A percentile compares a stretch with the other conserved stretches of the same genome.
phyloP scores from a whole-genome alignment of 163 green algal genomes.

The Scenedesmus sp. region DNA sequence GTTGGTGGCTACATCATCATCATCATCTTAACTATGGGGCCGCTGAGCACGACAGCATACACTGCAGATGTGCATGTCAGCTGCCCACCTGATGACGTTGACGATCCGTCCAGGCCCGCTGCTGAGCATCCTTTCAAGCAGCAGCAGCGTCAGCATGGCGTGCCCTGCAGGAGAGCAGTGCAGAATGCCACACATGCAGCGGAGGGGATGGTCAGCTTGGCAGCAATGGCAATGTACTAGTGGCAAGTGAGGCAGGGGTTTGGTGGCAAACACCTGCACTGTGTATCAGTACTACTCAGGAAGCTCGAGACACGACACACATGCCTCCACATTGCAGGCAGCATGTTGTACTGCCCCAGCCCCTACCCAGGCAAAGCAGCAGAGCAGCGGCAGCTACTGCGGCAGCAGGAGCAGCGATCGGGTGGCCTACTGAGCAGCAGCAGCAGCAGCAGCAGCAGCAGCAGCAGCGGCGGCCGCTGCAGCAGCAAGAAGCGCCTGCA shows the following conservation, averaged over 20 bases:
- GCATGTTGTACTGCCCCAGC: no score
- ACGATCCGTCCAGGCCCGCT: conserved; percentile 26
- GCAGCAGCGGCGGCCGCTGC: not conserved
- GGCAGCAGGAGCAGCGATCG: no score
- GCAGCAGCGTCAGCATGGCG: conserved; percentile 28
- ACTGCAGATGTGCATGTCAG: not conserved
- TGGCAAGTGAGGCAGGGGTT: no score
- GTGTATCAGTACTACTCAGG: no score
- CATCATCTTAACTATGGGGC: no score
- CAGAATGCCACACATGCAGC: not conserved
- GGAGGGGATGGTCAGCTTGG: not conserved
- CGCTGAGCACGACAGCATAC: no score
- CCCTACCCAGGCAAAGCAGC: not conserved
- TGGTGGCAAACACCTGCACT: no score
- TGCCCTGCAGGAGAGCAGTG: not conserved
- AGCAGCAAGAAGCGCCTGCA: not conserved
- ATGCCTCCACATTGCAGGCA: no score
- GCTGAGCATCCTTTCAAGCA: conserved; percentile 39
- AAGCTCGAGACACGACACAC: no score
- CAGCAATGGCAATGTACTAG: no score
- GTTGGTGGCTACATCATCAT: no score
- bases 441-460: not conserved
- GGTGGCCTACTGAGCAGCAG: no score
- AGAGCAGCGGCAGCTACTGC: not conserved
- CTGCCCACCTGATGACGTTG: conserved; percentile 46